A percentile compares a stretch with the other conserved stretches of the same genome.
phyloP scores from a whole-genome alignment of 2,329 filamentous ascomycete genomes.

The Drechslerella coelobrocha region DNA sequence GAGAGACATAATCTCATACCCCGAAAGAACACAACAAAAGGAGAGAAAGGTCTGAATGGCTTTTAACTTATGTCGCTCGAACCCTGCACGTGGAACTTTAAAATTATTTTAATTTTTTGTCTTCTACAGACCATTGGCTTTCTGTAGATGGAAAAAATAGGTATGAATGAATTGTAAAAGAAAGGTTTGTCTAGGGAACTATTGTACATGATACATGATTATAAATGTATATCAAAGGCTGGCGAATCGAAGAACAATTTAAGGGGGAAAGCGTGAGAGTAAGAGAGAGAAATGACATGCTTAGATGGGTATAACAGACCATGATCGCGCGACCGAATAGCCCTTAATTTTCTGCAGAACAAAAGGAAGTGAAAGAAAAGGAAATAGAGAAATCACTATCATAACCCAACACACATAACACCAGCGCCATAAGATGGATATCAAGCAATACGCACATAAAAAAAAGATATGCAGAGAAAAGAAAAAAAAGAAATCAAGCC shows the following conservation, averaged over 20 bases:
- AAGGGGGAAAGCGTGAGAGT: neutral
- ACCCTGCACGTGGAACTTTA: too few relatives aligned
- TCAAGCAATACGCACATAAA: slow-evolving; percentile 14
- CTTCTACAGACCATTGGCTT: too few relatives aligned
- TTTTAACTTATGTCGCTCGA: neutral
- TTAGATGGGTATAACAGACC: slow-evolving; percentile 11
- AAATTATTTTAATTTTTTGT: too few relatives aligned
- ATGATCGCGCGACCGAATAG: slow-evolving; percentile 14
- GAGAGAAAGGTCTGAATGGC: neutral
- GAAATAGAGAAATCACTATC: slow-evolving; percentile 1
- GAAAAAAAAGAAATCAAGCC: slow-evolving; percentile 21
- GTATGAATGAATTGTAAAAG: slow-evolving; percentile 9
- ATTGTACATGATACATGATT: slow-evolving; percentile 48
- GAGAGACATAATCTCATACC: slow-evolving; percentile 22
- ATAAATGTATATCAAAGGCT: slow-evolving; percentile 16
- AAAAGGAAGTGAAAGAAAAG: slow-evolving; percentile 13
- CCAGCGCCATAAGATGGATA: slow-evolving; percentile 48
- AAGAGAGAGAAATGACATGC: slow-evolving; percentile 7
- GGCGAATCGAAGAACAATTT: neutral
- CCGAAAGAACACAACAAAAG: slow-evolving; percentile 9
- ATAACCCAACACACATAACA: slow-evolving; percentile 19
- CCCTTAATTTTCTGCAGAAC: neutral
- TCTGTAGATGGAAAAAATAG: too few relatives aligned
- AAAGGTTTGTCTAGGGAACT: slow-evolving; percentile 30
- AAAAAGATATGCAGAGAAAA: slow-evolving; percentile 11